A percentile compares a stretch with the other conserved stretches of the same genome.
phyloP scores from a whole-genome alignment of 2,329 filamentous ascomycete species.

The Pseudogymnoascus sp. region DNA sequence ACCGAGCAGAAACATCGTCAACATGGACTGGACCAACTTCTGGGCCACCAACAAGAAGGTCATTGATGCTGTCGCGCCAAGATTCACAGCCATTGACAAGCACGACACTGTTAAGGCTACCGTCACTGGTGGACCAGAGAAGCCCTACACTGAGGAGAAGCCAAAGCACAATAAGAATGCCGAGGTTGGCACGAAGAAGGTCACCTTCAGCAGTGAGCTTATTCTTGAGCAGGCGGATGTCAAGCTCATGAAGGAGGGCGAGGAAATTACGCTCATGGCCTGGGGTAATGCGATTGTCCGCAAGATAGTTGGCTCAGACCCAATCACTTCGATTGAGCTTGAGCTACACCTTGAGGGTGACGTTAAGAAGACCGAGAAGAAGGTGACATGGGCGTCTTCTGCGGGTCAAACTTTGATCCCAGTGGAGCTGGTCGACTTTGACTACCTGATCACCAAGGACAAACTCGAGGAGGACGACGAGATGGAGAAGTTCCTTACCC shows the following conservation, averaged over 20 bases:
- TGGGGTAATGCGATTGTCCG: conserved; percentile 87
- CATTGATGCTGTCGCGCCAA: conserved; percentile 66
- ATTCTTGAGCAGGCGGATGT: conserved; percentile 83
- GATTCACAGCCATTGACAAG: conserved; percentile 62
- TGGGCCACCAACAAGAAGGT: conserved; percentile 41
- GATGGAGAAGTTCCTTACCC: conserved; percentile 74
- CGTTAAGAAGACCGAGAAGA: conserved; percentile 92
- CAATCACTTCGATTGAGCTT: conserved; percentile 63
- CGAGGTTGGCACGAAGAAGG: conserved; percentile 75
- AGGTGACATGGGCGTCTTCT: conserved; percentile 84
- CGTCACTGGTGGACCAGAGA: conserved; percentile 56
- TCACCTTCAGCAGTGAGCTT: conserved; percentile 66
- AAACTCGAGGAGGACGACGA: conserved; percentile 83
- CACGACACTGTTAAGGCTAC: conserved; percentile 64
- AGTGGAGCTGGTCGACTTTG: conserved; percentile 87
- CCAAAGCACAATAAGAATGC: conserved; percentile 87
- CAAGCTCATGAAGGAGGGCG: conserved; percentile 68
- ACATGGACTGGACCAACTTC: conserved; percentile 73
- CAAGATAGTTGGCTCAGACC: conserved; percentile 48
- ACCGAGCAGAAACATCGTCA: conserved; percentile 73
- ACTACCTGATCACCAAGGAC: conserved; percentile 92
- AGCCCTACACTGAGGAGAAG: conserved; percentile 62
- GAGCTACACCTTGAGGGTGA: conserved; percentile 90
- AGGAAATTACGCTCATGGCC: conserved; percentile 93
- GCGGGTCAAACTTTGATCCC: conserved; percentile 69